A percentile compares a stretch with the other conserved stretches of the same genome.
These are phyloP conservation scores for Penicillium griseofulvum DNA, from an alignment of 2,329 filamentous ascomycete genomes.

Conservation along the genomic window DNA sequence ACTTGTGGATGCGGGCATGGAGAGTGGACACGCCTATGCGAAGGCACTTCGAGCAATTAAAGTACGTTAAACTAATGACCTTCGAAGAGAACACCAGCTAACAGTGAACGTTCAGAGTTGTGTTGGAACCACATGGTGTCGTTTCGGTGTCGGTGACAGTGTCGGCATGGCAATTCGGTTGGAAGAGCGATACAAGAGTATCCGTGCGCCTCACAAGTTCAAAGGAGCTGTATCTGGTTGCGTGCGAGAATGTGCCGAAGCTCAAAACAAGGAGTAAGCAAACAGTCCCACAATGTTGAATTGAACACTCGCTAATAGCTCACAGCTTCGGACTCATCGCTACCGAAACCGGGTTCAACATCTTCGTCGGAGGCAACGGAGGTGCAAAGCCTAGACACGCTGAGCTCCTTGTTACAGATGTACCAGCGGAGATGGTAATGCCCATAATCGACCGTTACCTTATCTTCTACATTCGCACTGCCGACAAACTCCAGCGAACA, in stretches of 20 bases:
- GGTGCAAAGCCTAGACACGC: slow-evolving; percentile 80
- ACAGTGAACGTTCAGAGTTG: slow-evolving; percentile 58
- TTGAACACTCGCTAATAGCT: slow-evolving; percentile 8
- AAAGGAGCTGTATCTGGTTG: slow-evolving; percentile 89
- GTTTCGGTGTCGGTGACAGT: slow-evolving; percentile 83
- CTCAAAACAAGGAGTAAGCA: slow-evolving; percentile 81
- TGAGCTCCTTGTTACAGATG: slow-evolving; percentile 81
- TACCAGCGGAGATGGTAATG: slow-evolving; percentile 76
- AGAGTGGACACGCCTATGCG: slow-evolving; percentile 86
- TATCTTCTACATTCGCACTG: slow-evolving; percentile 90
- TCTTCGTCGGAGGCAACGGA: slow-evolving; percentile 86
- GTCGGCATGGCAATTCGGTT: slow-evolving; percentile 86
- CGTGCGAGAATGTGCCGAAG: slow-evolving; percentile 89
- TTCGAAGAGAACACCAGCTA: neutral
- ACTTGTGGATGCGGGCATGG: slow-evolving; percentile 80
- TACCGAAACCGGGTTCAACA: slow-evolving; percentile 89
- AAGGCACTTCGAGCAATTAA: slow-evolving; percentile 88
- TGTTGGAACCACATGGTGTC: slow-evolving; percentile 87
- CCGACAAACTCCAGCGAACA: slow-evolving; percentile 84
- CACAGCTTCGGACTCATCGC: slow-evolving; percentile 80
- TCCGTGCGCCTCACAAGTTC: slow-evolving; percentile 84
- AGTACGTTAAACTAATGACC: slow-evolving; percentile 18
- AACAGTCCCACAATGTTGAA: fast-evolving
- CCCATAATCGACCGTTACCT: slow-evolving; percentile 84
- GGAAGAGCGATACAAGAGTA: slow-evolving; percentile 88